Evolutionary conservation across 2,329 filamentous ascomycete genomes (phyloP).

Genomic region (Neonectria hederae): DNA sequence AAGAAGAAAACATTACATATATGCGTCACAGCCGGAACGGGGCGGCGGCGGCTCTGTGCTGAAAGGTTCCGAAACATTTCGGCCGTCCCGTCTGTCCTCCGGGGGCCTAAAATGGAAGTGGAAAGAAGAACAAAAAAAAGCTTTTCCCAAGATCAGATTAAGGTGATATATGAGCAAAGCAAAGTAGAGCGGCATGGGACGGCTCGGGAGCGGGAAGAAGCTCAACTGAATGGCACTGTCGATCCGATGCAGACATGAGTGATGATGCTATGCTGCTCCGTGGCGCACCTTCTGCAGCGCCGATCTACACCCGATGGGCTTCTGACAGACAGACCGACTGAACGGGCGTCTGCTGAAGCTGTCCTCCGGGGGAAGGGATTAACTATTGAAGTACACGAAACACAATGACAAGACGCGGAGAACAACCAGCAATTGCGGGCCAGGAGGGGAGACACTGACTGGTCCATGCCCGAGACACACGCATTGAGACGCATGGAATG

Average conservation of each 20-base stretch:
- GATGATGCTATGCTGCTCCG: constrained; percentile 5
- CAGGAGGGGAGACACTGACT: background rate
- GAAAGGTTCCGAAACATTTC: background rate
- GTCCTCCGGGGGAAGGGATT: background rate
- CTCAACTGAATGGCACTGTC: constrained; percentile 5
- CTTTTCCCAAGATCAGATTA: background rate
- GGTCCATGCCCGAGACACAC: constrained; percentile 2
- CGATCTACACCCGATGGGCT: constrained; percentile 10
- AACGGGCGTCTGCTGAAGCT: background rate
- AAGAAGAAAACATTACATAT: background rate
- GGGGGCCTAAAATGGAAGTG: background rate
- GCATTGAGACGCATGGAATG: constrained; percentile 23
- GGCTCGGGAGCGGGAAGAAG: constrained; percentile 2
- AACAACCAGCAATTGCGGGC: background rate
- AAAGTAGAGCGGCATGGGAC: background rate
- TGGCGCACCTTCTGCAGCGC: constrained; percentile 3
- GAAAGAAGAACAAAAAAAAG: background rate
- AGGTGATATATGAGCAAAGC: background rate
- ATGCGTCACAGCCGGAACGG: background rate
- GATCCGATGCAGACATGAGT: constrained; percentile 15
- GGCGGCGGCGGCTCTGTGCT: constrained; percentile 2
- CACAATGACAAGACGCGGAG: background rate
- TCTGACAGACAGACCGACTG: background rate
- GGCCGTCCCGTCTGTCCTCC: background rate
- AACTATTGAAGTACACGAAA: background rate